phyloP scores from a whole-genome alignment of 257 asterid species.

The Linderniella brevidens region DNA sequence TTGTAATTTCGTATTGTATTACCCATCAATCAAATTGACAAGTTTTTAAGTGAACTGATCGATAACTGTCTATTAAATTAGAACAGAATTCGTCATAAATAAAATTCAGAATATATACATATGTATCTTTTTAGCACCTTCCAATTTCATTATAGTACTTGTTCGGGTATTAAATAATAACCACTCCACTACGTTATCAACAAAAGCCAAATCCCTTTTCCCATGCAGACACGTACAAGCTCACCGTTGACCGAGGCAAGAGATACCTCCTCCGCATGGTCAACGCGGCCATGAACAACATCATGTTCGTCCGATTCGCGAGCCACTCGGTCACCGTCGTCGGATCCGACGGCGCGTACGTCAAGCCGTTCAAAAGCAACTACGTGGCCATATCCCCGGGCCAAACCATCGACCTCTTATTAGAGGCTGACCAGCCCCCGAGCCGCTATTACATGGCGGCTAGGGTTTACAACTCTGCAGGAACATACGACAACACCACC shows the following conservation, averaged over 20 bases:
- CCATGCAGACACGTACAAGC: slow-evolving; percentile 25
- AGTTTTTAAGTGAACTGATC: no score
- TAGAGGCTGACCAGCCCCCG: slow-evolving; percentile 33
- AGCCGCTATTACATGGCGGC: slow-evolving; percentile 46
- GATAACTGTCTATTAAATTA: no score
- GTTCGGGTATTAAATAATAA: neutral
- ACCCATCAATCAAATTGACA: no score
- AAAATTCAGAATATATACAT: no score
- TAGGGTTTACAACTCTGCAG: slow-evolving; percentile 18
- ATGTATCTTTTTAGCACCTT: no score
- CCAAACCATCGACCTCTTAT: slow-evolving; percentile 36
- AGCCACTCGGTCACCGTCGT: slow-evolving; percentile 33
- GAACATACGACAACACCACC: slow-evolving; percentile 23
- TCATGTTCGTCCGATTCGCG: slow-evolving; percentile 33
- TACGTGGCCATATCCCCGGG: slow-evolving; percentile 45
- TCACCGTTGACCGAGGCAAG: slow-evolving; percentile 29
- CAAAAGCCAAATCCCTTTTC: neutral
- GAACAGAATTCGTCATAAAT: no score
- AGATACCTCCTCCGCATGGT: slow-evolving; percentile 34
- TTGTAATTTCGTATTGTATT: no score
- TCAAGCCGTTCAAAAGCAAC: slow-evolving; percentile 24
- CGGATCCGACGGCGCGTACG: slow-evolving; percentile 41
- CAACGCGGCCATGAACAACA: slow-evolving; percentile 40
- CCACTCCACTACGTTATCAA: no score
- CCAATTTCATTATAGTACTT: neutral